A percentile compares a stretch with the other conserved stretches of the same genome.
These are phyloP conservation scores for Pythium sukuiense DNA, from an alignment of 352 stramenopile species.

Conservation along the genomic window DNA sequence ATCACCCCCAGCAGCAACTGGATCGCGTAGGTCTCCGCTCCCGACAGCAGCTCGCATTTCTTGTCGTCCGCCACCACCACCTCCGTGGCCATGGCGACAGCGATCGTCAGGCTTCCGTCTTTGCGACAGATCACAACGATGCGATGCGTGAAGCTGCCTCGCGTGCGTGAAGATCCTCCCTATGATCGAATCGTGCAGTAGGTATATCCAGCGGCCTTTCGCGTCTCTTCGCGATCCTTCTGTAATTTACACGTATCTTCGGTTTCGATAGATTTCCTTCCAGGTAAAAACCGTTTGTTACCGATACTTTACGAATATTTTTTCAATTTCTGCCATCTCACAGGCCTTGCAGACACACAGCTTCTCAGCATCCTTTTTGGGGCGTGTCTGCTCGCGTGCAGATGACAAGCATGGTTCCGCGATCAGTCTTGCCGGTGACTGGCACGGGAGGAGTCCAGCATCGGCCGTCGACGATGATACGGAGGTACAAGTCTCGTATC, in stretches of 20 bases:
- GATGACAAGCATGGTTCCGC: no score
- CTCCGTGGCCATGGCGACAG: background rate
- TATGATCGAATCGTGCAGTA: conserved; percentile 4
- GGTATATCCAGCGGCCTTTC: background rate
- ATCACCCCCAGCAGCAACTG: conserved; percentile 67
- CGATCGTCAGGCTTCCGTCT: no score
- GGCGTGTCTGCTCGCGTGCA: no score
- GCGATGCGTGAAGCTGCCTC: no score
- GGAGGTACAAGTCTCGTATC: background rate
- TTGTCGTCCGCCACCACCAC: conserved; percentile 17
- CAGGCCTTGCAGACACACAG: no score
- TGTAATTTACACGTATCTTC: conserved; percentile 6
- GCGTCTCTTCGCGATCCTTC: conserved; percentile 13
- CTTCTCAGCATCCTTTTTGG: no score
- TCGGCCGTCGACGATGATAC: background rate
- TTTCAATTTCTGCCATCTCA: no score
- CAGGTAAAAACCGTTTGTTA: no score
- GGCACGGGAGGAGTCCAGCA: no score
- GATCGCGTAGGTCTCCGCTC: conserved; percentile 65
- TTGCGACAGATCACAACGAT: background rate
- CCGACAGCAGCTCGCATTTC: conserved; percentile 66
- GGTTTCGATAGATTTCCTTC: background rate
- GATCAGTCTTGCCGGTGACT: no score
- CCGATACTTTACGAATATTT: no score
- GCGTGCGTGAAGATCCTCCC: background rate